Evolutionary conservation across 805 yeast genomes (phyloP), one percentile per base, ranked within the genome.

Genomic region (Candida orba): DNA sequence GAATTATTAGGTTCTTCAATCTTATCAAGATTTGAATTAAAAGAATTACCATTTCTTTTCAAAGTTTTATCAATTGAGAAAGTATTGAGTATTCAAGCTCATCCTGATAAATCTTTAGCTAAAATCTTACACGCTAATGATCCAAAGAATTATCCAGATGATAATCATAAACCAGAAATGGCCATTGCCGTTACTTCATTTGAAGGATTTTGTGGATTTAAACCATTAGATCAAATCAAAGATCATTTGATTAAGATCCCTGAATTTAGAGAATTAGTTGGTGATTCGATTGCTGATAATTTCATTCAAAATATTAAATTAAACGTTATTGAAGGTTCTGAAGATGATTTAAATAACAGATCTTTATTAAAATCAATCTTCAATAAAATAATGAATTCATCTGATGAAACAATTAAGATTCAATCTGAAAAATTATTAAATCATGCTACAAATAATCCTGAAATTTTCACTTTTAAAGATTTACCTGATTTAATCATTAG

Each of bases 141-240:
- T 67, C 98, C 99, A 44, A 79, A 80, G 57, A 85, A 93, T 68
- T 93, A 93, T 64, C 98, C 98, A 4, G 99, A 93, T 68, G 95
- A 83, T 63, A 93, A 93, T 71, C 99, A 93, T 68, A 93, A 93
- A 71, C 99, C 99, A n/a, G 99, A 93, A 66, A 93, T 93, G 99
- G 98, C 99, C 40, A 79, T 93, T 59, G 99, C 99, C 8, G 81
- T 93, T 42, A 90, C 98, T 20, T 86, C 79, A 48, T 93, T 93
- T 57, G 98, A 93, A 70, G 98, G 97, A 0, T 91, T 93, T 68
- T 93, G 99, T 67, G 99, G 99, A 0, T 93, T 93, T 72, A 83
- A 93, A 62, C 99, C 99, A 18, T 75, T 90, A 57, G 73, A 71
- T 31, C 84, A 89, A 66, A 75, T 93, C 53, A 81, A 81, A 39